Base-by-base conservation (phyloP, 1,139 yeast genomes). In the Meyerozyma smithsonii region DNA sequence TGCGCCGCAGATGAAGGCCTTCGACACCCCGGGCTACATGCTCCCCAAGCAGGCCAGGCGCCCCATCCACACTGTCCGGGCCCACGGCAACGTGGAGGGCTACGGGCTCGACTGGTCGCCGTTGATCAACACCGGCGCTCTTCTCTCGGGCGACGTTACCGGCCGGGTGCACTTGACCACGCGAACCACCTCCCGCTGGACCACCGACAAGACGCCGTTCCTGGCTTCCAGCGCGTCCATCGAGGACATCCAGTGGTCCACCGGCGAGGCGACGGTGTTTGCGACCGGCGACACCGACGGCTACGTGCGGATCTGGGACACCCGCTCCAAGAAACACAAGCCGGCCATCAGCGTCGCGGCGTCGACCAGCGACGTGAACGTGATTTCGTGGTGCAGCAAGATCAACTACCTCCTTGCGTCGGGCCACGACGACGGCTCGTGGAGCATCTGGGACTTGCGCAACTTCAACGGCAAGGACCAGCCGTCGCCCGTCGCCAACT, bases 361-460 rank as follows among this genome's bases (percentile, higher is more conserved):
- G 0, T 81, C 96, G n/a, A 63, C 66, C 19, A 71, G 89, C 1
- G 99, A 92, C 61, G 88, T 92, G 45, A 92, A 92, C 58, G 98
- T 94, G 42, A 84, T 94, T 61, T 86, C 96, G 36, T 92, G 99
- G 99, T 87, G 94, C 65, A 77, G 77, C 45, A 86, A 86, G 57
- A 84, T 90, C 48, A 84, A 84, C 56, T 87, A 89, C 55, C 69
- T 92, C 54, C 72, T 92, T 45, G 97, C 97, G 1, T 82, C 94
- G 38, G 99, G 99, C 49, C 96, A 92, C 57, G 99, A 92, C 61
- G 96, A 89, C 60, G 99, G 99, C 46, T 68, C 82, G 24, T 92
- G 97, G 96, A 89, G 95, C 40, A 94, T 92, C 33, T 92, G 99
- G 98, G 99, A 92, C 68, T 73, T 92, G 64, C 83, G 98, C 59